Conservation (phyloP, 345 rosid genomes). For the Cardamine resedifolia region DNA sequence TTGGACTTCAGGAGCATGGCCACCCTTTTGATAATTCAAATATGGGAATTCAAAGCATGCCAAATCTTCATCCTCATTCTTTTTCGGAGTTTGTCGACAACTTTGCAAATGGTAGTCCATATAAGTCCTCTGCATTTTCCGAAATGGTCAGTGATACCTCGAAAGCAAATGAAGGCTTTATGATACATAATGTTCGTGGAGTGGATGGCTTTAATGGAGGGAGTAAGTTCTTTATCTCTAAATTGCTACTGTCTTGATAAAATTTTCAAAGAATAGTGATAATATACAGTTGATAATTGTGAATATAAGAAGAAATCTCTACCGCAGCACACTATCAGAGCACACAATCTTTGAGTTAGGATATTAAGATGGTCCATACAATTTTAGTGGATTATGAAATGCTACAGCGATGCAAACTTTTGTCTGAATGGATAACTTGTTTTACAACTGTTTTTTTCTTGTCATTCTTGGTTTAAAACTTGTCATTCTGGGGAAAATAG, state of each 20-base stretch:
- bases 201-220: slow-evolving; percentile 55
- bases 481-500: slow-evolving; percentile 1
- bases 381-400: slow-evolving; percentile 15
- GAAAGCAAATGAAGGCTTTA: slow-evolving; percentile 55
- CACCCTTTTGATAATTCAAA: slow-evolving; percentile 51
- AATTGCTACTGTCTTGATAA: slow-evolving; percentile 19
- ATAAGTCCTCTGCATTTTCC: slow-evolving; percentile 47
- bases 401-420: slow-evolving; percentile 11
- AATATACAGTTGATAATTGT: slow-evolving; percentile 5
- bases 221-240: slow-evolving; percentile 46
- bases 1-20: slow-evolving; percentile 55
- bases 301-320: slow-evolving; percentile 15
- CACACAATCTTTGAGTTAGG: slow-evolving; percentile 1
- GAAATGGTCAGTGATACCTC: slow-evolving; percentile 49
- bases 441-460: background rate
- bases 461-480: slow-evolving; percentile 3
- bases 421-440: background rate
- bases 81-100: slow-evolving; percentile 69
- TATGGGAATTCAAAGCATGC: slow-evolving; percentile 50
- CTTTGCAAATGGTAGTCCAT: slow-evolving; percentile 53
- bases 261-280: background rate
- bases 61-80: slow-evolving; percentile 71
- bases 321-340: slow-evolving; percentile 3
- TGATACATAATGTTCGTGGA: slow-evolving; percentile 49
- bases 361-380: slow-evolving; percentile 5